Evolutionary conservation across 1,139 yeast species (phyloP).

Genomic region (Protomyces arabidopsidicola): DNA sequence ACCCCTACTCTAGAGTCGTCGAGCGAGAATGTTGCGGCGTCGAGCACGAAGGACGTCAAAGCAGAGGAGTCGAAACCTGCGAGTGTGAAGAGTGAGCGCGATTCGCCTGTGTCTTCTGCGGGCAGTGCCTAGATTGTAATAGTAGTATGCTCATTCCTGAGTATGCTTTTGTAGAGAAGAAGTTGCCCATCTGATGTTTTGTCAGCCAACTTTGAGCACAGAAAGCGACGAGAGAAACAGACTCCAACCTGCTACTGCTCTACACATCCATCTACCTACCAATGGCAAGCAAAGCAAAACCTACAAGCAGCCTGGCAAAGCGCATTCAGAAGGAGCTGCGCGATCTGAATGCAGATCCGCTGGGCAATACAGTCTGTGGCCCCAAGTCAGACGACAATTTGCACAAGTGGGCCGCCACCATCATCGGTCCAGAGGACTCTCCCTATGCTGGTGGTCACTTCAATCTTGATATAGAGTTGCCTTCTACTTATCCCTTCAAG

Average conservation of each 20-base stretch:
- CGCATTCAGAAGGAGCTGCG: slow-evolving; percentile 17
- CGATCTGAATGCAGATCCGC: slow-evolving; percentile 19
- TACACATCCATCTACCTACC: background rate
- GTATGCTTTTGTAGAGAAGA: no score
- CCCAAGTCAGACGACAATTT: slow-evolving; percentile 52
- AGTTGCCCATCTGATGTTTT: no score
- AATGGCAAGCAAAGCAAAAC: background rate
- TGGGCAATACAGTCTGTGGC: slow-evolving; percentile 43
- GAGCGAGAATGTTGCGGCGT: background rate
- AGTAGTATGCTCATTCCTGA: no score
- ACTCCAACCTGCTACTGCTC: no score
- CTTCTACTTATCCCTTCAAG: slow-evolving; percentile 51
- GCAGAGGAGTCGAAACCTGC: background rate
- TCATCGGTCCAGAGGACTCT: slow-evolving; percentile 49
- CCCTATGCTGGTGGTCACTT: slow-evolving; percentile 10
- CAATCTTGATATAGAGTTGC: slow-evolving; percentile 41
- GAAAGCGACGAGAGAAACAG: no score
- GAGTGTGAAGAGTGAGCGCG: background rate
- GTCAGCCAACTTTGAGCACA: no score
- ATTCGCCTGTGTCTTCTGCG: background rate
- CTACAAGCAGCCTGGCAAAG: slow-evolving; percentile 13
- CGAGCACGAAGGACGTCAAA: background rate
- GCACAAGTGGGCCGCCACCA: slow-evolving; percentile 58
- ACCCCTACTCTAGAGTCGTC: background rate
- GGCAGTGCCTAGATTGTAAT: background rate